phyloP scores from a whole-genome alignment of 495 filamentous ascomycete species.

The Ramalina intermedia region DNA sequence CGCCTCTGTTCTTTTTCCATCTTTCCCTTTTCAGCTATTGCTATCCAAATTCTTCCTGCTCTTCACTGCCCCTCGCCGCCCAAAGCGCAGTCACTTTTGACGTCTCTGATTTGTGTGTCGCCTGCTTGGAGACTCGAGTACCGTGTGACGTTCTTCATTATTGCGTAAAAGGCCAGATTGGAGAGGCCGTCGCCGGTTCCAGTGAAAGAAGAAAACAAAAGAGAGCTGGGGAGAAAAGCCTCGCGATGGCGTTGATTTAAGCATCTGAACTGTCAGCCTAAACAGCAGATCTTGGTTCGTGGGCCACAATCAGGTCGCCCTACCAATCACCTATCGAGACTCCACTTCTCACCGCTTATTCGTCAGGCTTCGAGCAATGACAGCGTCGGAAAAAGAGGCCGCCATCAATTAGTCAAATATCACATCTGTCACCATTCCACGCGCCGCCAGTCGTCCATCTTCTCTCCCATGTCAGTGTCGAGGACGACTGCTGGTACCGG shows the following conservation, averaged over 20 bases:
- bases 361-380: not conserved
- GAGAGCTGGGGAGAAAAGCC: not conserved
- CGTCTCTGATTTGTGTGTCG: too few species aligned
- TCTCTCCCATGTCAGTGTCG: not conserved
- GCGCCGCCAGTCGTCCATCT: not conserved
- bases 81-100: too few species aligned
- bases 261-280: not conserved
- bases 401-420: not conserved
- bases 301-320: not conserved
- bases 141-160: too few species aligned
- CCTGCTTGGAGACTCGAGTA: too few species aligned
- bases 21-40: too few species aligned
- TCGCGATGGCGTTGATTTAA: not conserved
- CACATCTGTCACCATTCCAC: not conserved
- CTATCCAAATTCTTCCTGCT: too few species aligned
- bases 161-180: too few species aligned
- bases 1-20: too few species aligned
- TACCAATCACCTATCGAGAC: not conserved
- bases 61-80: too few species aligned
- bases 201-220: too few species aligned
- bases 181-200: too few species aligned
- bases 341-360: slow-evolving; percentile 1
- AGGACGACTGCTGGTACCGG: not conserved
- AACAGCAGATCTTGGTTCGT: slow-evolving; percentile 1
- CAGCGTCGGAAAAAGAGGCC: not conserved